phyloP scores from a whole-genome alignment of 140 eudicot species.

The Ambrosia hybrid region DNA sequence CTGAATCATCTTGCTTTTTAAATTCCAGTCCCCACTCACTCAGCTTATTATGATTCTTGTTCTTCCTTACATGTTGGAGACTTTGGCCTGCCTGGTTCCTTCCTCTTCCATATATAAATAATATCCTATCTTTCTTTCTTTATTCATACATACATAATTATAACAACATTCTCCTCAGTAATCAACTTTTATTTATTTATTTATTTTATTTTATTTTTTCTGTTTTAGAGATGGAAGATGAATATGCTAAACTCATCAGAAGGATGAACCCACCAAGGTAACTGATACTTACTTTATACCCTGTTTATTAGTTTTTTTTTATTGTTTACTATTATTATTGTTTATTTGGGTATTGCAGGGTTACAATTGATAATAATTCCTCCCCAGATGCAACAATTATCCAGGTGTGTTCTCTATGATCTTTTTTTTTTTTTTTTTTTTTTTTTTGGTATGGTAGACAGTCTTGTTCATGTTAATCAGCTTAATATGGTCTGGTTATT shows the following conservation, averaged over 20 bases:
- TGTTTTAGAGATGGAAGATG: slow-evolving; percentile 40
- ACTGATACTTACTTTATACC: background rate
- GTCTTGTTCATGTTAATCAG: background rate
- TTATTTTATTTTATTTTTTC: background rate
- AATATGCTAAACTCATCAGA: slow-evolving; percentile 68
- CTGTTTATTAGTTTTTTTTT: background rate
- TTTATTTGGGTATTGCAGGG: slow-evolving; percentile 52
- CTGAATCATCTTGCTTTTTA: slow-evolving; percentile 5
- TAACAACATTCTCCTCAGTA: no score
- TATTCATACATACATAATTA: no score
- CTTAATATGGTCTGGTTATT: background rate
- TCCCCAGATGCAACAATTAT: slow-evolving; percentile 70
- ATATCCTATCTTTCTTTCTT: background rate
- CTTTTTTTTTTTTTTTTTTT: no score
- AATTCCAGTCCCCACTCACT: slow-evolving; percentile 17
- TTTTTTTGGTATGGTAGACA: no score
- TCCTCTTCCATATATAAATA: background rate
- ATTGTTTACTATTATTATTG: background rate
- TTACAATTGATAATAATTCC: slow-evolving; percentile 64
- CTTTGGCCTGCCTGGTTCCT: background rate
- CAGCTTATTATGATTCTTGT: background rate
- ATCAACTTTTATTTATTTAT: no score
- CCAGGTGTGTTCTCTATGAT: slow-evolving; percentile 39
- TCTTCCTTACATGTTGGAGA: slow-evolving; percentile 55
- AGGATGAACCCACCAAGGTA: slow-evolving; percentile 91